Base-by-base conservation (phyloP, 371 early-diverging fungal species). In the Hamiltosporidium tvaerminnensis region DNA sequence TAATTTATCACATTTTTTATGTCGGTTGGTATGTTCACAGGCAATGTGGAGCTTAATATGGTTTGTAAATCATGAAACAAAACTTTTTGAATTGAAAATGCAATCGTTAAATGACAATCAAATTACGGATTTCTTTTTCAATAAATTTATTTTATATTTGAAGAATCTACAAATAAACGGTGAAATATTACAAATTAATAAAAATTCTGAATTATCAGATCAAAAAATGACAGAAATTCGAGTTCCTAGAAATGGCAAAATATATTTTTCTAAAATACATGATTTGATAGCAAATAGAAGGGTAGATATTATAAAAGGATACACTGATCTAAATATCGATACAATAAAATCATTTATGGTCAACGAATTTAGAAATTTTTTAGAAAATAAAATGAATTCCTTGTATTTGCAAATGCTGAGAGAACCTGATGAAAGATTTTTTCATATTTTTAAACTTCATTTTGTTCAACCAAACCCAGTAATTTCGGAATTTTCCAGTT, bases 211-310 rank as follows among this genome's bases (percentile, higher is more conserved):
- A 14, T 16, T 14, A 16, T 12, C 16, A 30, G n/a, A 10, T 30
- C 14, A 39, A 32, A 35, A 3, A 49, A 50, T 12, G 4, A n/a
- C 14, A 10, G 9, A 48, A 2, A 39, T 70, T 10, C 7, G 31
- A 9, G 65, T 74, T 1, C n/a, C n/a, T n/a, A n/a, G n/a, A n/a
- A n/a, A n/a, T n/a, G n/a, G n/a, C n/a, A n/a, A n/a, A n/a, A n/a
- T n/a, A n/a, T 73, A 76, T 55, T 78, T 78, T 59, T 66, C 69
- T 12, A 64, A 72, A 33, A 53, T 65, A n/a, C 31, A 37, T 54
- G 64, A 64, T 34, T 2, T 74, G 30, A 31, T 67, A 16, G 66
- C 53, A 30, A 69, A 52, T 38, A 55, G 71, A 53, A n/a, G 14
- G 0, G 53, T 61, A 23, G 60, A 59, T 35, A 16, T 62, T 34